Evolutionary conservation across 805 yeast species (phyloP), one percentile per base, ranked within the genome.

Genomic region (Saturnispora ahearnii): DNA sequence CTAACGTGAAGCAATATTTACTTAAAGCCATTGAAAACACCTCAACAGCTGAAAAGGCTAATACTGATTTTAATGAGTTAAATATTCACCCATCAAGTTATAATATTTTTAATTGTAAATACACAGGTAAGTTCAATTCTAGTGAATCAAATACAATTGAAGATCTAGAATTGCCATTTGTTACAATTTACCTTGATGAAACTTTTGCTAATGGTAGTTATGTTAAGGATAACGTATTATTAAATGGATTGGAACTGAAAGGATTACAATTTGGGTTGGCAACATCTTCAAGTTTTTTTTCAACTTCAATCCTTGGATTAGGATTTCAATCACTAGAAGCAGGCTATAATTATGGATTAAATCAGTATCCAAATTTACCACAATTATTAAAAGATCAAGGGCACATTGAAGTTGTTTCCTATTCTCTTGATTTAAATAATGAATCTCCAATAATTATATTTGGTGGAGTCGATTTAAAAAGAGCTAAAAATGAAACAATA

Each of bases 381-480:
- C 13, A 21, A 4, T 22, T 12, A 4, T 34, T 50, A 31, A 41
- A 46, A 36, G 18, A 30, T 10, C 18, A 36, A 5, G 52, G 50
- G 0, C 12, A 28, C n/a, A 46, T 50, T 31, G 36, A 36, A 5
- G n/a, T 29, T 6, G 41, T 18, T 13, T n/a, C 46, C 2, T 45
- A 41, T 21, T 46, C 50, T 3, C 7, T 46, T 8, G 28, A 41
- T 18, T 37, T 50, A 5, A 33, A 31, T 31, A 15, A 12, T 7
- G 12, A 41, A 8, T 28, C 15, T 18, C 46, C 48, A 8, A 18
- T 34, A n/a, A 18, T 46, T 11, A 12, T 50, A 21, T 45, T 46
- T 41, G 52, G 52, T 12, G 50, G 38, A 15, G 40, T 46, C 26
- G 50, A 50, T 15, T 26, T 41, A 31, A 28, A n/a, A 3, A 31